Percentiles rank a stretch among this genome's conserved stretches.
Conservation (phyloP, 73 alveolate genomes). For the Effrenium voratum region DNA sequence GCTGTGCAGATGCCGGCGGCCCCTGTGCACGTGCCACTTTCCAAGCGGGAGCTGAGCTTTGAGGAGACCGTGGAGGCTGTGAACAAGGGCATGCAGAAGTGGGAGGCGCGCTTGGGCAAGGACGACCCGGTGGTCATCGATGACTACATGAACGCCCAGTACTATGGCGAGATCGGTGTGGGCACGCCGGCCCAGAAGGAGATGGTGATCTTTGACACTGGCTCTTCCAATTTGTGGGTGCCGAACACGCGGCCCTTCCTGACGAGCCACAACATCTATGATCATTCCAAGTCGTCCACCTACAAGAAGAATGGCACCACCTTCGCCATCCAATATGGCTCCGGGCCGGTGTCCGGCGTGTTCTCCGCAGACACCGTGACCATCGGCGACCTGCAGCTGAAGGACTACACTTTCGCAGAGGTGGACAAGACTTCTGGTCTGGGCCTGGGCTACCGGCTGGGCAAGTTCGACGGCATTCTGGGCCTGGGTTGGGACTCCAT, state of each 20-base stretch:
- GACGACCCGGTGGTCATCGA: slow-evolving; percentile 34
- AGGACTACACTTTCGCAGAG: slow-evolving; percentile 91
- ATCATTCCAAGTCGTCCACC: slow-evolving; percentile 65
- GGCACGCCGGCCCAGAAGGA: slow-evolving; percentile 97
- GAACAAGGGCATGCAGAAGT: slow-evolving; percentile 32
- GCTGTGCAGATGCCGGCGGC: too few relatives aligned
- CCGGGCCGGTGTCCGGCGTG: slow-evolving; percentile 84
- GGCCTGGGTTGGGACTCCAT: slow-evolving; percentile 97
- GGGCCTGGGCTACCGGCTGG: slow-evolving; percentile 95
- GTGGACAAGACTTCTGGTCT: slow-evolving; percentile 94
- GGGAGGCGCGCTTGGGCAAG: slow-evolving; percentile 80
- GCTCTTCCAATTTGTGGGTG: slow-evolving; percentile 97
- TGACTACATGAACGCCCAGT: slow-evolving; percentile 94
- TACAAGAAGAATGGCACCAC: slow-evolving; percentile 90
- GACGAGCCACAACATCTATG: slow-evolving; percentile 72
- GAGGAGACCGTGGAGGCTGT: slow-evolving; percentile 60
- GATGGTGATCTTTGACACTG: slow-evolving; percentile 97
- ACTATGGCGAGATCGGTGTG: slow-evolving; percentile 95
- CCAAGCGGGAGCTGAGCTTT: slow-evolving; percentile 81
- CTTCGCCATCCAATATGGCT: slow-evolving; percentile 90
- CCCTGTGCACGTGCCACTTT: slow-evolving; percentile 13
- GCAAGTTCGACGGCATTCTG: slow-evolving; percentile 97
- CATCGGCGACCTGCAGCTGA: slow-evolving; percentile 66
- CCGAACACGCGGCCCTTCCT: slow-evolving; percentile 52
- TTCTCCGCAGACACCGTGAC: slow-evolving; percentile 69